Percentiles rank a stretch among this genome's conserved stretches.
phyloP scores from a whole-genome alignment of 192 early-diverging fungal genomes.

The Coemansia sp. region DNA sequence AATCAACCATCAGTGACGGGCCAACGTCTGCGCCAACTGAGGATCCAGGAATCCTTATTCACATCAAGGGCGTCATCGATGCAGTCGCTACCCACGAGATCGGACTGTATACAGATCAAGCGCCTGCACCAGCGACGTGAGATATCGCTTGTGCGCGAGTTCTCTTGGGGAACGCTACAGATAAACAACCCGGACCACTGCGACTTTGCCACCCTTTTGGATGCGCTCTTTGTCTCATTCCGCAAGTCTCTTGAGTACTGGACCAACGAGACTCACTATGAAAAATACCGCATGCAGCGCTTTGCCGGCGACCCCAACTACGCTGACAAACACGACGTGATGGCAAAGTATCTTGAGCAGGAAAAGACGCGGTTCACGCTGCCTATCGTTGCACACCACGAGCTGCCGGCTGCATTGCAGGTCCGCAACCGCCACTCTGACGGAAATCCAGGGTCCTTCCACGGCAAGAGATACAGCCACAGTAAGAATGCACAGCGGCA shows the following conservation, averaged over 20 bases:
- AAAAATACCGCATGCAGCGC: slow-evolving; percentile 70
- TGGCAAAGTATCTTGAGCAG: slow-evolving; percentile 15
- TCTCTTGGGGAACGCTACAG: slow-evolving; percentile 89
- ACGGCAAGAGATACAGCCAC: slow-evolving; percentile 2
- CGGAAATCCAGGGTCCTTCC: background rate
- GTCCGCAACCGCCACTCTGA: background rate
- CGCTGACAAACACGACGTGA: background rate
- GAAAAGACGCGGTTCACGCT: slow-evolving; percentile 6
- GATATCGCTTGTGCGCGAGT: slow-evolving; percentile 74
- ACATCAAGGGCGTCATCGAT: slow-evolving; percentile 9
- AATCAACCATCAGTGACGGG: background rate
- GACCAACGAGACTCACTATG: slow-evolving; percentile 82
- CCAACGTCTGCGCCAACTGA: slow-evolving; percentile 1
- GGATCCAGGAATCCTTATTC: background rate
- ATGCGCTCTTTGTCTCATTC: slow-evolving; percentile 80
- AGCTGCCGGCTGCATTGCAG: background rate
- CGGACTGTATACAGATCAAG: slow-evolving; percentile 21
- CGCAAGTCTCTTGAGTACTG: slow-evolving; percentile 85
- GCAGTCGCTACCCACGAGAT: slow-evolving; percentile 7
- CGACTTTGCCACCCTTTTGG: slow-evolving; percentile 84
- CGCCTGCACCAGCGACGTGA: slow-evolving; percentile 33
- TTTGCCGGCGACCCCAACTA: slow-evolving; percentile 27
- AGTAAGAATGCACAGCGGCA: background rate
- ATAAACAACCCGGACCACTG: slow-evolving; percentile 89
- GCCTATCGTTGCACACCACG: slow-evolving; percentile 5